Evolutionary conservation across 495 filamentous ascomycete genomes (phyloP), one percentile per base, ranked within the genome.

Genomic region (Tuber aestivum): DNA sequence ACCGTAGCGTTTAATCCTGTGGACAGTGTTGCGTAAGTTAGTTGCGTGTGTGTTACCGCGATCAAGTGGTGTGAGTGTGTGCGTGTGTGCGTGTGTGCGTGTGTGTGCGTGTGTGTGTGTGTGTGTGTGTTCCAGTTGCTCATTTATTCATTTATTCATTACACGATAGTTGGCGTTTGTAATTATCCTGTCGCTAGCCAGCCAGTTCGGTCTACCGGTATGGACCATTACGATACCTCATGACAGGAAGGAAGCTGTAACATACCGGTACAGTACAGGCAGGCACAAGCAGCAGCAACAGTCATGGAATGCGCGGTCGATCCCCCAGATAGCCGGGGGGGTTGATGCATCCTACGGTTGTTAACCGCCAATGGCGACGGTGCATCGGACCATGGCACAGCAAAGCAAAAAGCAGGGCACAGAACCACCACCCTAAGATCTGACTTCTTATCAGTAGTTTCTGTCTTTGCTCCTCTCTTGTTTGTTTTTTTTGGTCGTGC

Each of bases 221-320:
- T n/a, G n/a, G n/a, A n/a, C n/a, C n/a, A n/a, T n/a, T n/a, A n/a
- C n/a, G n/a, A n/a, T 14, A 32, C 4, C 56, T 35, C 56, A 65
- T 27, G 27, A 65, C 56, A 35, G 27, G 56, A 65, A 12, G n/a
- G n/a, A n/a, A n/a, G n/a, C n/a, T n/a, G n/a, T n/a, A n/a, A n/a
- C n/a, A n/a, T 27, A 23, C 45, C 0, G 1, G 45, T 44, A 44
- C 42, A 18, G 42, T 20, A 48, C 45, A 23, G 48, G 12, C 48
- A 23, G 20, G 20, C 1, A 9, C 8, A n/a, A 50, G 48, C 48
- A 50, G 48, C 48, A 50, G 12, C n/a, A 61, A 32, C 10, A 61
- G n/a, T 61, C 50, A 65, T 3, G 56, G 32, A 65, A 65, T 65
- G 56, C 56, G 56, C 56, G 32, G 56, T 65, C 56, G 56, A 65